Evolutionary conservation across 176 grass and related monocot genomes (phyloP).

Genomic region (Tuctoria greenei): DNA sequence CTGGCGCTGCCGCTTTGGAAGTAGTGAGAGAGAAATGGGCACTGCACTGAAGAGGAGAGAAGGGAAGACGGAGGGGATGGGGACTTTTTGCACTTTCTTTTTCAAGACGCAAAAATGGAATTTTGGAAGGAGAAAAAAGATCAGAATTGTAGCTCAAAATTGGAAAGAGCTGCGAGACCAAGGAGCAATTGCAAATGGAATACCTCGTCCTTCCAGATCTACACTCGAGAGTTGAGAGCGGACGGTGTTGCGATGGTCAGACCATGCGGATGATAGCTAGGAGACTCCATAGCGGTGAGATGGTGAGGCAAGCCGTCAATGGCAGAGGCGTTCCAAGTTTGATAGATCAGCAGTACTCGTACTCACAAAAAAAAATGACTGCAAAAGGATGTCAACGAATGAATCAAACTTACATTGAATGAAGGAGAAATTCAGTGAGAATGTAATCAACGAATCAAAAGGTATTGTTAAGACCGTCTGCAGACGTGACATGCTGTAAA

Average conservation of each 20-base stretch:
- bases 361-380: too few species aligned
- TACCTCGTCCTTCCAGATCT: background rate
- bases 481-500: too few species aligned
- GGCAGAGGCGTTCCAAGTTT: background rate
- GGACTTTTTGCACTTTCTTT: background rate
- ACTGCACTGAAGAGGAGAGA: background rate
- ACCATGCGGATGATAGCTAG: too few species aligned
- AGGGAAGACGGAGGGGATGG: background rate
- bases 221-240: too few species aligned
- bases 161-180: background rate
- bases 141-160: background rate
- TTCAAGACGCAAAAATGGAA: background rate
- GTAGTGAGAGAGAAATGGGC: constrained; percentile 12
- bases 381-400: background rate
- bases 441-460: too few species aligned
- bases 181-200: background rate
- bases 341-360: background rate
- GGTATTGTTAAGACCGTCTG: too few species aligned
- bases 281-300: too few species aligned
- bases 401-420: background rate
- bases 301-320: too few species aligned
- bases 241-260: too few species aligned
- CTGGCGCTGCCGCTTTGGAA: constrained; percentile 31
- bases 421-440: too few species aligned
- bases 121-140: too few species aligned